Percentiles rank a stretch among this genome's conserved stretches.
Conservation (phyloP, 2,329 filamentous ascomycete genomes). For the Pseudophaeomoniella oleicola region DNA sequence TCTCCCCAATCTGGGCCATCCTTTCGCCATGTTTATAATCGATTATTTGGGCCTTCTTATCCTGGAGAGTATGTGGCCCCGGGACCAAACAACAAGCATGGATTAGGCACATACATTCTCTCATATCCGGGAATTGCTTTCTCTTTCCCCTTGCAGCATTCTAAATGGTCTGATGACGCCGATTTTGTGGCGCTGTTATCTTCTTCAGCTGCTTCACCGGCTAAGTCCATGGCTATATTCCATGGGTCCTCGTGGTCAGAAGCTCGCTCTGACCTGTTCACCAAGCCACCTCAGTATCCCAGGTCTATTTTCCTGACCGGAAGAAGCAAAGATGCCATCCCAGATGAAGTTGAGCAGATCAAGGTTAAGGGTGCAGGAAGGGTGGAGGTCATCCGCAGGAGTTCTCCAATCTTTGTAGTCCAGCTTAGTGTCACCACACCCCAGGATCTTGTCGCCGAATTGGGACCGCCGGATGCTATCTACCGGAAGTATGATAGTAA, state of each 20-base stretch:
- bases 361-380: constrained; percentile 63
- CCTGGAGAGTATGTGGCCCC: constrained; percentile 79
- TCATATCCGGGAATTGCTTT: constrained; percentile 94
- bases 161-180: constrained; percentile 55
- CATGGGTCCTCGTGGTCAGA: constrained; percentile 83
- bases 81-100: constrained; percentile 32
- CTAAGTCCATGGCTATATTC: constrained; percentile 81
- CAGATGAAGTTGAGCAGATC: constrained; percentile 76
- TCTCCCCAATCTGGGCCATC: constrained; percentile 45
- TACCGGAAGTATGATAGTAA: constrained; percentile 83
- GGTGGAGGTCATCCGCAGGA: constrained; percentile 63
- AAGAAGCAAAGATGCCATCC: constrained; percentile 63
- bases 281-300: constrained; percentile 56
- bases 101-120: constrained; percentile 66
- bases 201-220: constrained; percentile 59
- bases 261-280: constrained; percentile 62
- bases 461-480: constrained; percentile 86
- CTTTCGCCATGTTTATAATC: constrained; percentile 83
- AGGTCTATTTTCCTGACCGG: constrained; percentile 54
- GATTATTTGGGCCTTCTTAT: constrained; percentile 85
- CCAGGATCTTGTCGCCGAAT: constrained; percentile 77
- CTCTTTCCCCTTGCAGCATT: constrained; percentile 64
- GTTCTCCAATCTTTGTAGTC: constrained; percentile 53
- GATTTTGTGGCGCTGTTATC: constrained; percentile 82
- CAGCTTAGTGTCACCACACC: constrained; percentile 73